A percentile compares a stretch with the other conserved stretches of the same genome.
These are phyloP conservation scores for Coriolopsis trogii DNA, from an alignment of 1,284 basidiomycete genomes.

Conservation along the genomic window DNA sequence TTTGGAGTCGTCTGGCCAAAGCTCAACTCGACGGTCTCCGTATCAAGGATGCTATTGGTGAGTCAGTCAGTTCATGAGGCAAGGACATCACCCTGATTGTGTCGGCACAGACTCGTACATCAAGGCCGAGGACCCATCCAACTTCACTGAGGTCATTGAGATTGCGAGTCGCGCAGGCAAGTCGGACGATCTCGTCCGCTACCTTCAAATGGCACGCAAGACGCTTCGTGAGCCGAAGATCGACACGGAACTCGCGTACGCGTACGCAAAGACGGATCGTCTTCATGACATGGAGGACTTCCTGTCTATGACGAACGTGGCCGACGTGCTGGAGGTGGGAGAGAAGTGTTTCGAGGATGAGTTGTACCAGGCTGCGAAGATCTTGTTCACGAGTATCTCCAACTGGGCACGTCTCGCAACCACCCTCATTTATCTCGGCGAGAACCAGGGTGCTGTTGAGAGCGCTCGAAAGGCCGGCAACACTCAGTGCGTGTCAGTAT, in stretches of 20 bases:
- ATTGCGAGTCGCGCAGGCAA: constrained; percentile 96
- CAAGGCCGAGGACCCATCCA: constrained; percentile 96
- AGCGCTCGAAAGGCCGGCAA: constrained; percentile 99
- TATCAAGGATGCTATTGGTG: constrained; percentile 97
- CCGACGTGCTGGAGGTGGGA: constrained; percentile 93
- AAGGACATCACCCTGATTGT: no score
- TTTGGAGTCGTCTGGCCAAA: constrained; percentile 97
- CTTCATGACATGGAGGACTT: constrained; percentile 99
- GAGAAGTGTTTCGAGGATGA: constrained; percentile 99
- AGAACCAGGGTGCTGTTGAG: constrained; percentile 98
- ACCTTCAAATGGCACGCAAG: constrained; percentile 99
- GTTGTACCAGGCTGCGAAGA: constrained; percentile 95
- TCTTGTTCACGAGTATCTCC: constrained; percentile 95
- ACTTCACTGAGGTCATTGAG: constrained; percentile 97
- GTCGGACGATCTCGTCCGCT: constrained; percentile 97
- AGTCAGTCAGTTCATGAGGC: constrained; percentile 21
- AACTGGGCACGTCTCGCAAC: constrained; percentile 99
- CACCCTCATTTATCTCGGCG: constrained; percentile 97
- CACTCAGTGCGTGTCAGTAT: constrained; percentile 72
- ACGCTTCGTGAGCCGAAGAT: constrained; percentile 96
- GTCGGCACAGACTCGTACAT: constrained; percentile 86
- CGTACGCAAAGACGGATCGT: constrained; percentile 96
- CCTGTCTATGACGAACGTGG: constrained; percentile 98
- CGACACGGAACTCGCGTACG: constrained; percentile 96
- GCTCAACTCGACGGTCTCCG: constrained; percentile 99